These are phyloP conservation scores for Pythium sukuiense DNA, from an alignment of 352 stramenopile species.

Conservation along the genomic window DNA sequence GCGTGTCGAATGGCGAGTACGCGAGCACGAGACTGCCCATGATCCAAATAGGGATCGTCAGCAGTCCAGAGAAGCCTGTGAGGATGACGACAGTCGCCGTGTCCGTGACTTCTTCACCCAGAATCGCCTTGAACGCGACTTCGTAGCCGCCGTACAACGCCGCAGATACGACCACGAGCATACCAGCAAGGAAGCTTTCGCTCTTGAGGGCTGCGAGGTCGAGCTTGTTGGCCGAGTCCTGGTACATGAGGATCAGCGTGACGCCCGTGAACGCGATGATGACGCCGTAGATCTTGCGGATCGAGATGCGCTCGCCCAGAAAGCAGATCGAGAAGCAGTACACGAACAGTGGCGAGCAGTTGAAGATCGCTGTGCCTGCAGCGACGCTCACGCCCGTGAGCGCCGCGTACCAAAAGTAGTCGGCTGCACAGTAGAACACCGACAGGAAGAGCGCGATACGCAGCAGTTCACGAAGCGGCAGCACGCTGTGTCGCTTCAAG, in stretches of 20 bases:
- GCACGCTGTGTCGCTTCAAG: slow-evolving; percentile 36
- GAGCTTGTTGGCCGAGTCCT: slow-evolving; percentile 28
- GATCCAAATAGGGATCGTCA: slow-evolving; percentile 51
- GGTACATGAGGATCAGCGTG: slow-evolving; percentile 48
- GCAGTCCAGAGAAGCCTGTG: slow-evolving; percentile 43
- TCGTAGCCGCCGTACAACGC: slow-evolving; percentile 53
- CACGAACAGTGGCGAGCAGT: slow-evolving; percentile 59
- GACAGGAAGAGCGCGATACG: slow-evolving; percentile 41
- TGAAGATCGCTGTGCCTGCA: slow-evolving; percentile 56
- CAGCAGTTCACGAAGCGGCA: slow-evolving; percentile 34
- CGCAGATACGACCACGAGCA: slow-evolving; percentile 50
- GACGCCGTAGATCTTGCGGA: slow-evolving; percentile 45
- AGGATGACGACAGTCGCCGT: slow-evolving; percentile 50
- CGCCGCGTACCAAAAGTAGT: slow-evolving; percentile 67
- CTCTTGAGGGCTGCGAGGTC: slow-evolving; percentile 28
- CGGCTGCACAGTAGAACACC: slow-evolving; percentile 45
- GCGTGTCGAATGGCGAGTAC: slow-evolving; percentile 35
- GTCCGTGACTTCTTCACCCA: slow-evolving; percentile 46
- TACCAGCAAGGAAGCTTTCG: slow-evolving; percentile 35
- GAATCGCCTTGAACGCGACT: slow-evolving; percentile 39
- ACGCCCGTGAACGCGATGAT: slow-evolving; percentile 46
- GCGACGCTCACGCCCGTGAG: slow-evolving; percentile 47
- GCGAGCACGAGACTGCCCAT: slow-evolving; percentile 42
- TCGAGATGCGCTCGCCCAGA: slow-evolving; percentile 38
- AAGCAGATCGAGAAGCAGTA: slow-evolving; percentile 73